phyloP scores from a whole-genome alignment of 2,329 filamentous ascomycete species.

The Sporothrix brasiliensis region DNA sequence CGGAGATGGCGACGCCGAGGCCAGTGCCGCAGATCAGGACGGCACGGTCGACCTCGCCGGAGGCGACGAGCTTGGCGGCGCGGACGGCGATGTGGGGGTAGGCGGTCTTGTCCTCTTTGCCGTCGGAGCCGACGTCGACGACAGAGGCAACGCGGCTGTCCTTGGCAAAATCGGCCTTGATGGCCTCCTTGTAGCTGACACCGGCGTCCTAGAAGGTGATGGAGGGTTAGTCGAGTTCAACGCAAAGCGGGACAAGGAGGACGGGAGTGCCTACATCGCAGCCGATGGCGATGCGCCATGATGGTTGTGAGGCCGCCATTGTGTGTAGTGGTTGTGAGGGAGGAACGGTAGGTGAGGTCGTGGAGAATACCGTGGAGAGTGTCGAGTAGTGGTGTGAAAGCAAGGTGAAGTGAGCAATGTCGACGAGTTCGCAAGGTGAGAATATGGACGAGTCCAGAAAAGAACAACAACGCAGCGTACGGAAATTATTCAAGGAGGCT shows the following conservation, averaged over 20 bases:
- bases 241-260: background rate
- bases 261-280: constrained; percentile 52
- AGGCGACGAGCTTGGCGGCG: constrained; percentile 35
- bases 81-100: constrained; percentile 69
- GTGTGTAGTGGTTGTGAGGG: constrained; percentile 16
- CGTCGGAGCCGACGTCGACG: constrained; percentile 72
- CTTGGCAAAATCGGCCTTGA: constrained; percentile 71
- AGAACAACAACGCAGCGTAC: background rate
- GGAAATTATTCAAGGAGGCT: too few species aligned
- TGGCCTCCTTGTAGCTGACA: constrained; percentile 74
- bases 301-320: constrained; percentile 44
- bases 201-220: constrained; percentile 55
- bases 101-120: constrained; percentile 71
- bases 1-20: constrained; percentile 82
- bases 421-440: too few species aligned
- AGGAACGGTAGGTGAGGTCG: background rate
- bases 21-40: constrained; percentile 85
- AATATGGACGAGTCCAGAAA: constrained; percentile 1
- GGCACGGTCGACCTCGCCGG: constrained; percentile 54
- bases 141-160: constrained; percentile 68
- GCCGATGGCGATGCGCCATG: constrained; percentile 58
- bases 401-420: too few species aligned
- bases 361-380: background rate
- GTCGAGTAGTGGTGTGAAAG: background rate
- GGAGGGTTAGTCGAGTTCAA: background rate